Evolutionary conservation across 352 stramenopile genomes (phyloP), one percentile per base, ranked within the genome.

Genomic region (Phytophthora macrochlamydospora): DNA sequence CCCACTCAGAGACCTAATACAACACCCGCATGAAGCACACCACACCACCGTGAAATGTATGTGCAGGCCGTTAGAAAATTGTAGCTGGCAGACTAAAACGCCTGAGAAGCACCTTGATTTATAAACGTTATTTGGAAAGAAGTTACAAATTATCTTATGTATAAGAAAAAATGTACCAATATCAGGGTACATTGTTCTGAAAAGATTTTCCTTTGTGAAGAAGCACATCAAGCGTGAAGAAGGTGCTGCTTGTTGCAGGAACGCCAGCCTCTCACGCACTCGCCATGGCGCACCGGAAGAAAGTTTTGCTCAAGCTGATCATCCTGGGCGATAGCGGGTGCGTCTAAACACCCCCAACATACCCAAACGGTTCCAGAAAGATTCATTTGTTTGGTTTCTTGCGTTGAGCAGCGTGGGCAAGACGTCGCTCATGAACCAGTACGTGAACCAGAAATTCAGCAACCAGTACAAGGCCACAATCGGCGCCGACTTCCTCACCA

Each of bases 401-500:
- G 66, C 24, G 32, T 56, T 18, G 5, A 13, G 18, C 67, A 98
- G 97, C 45, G 97, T 99, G 32, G 97, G 98, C 57, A 99, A 99
- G 85, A 99, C 97, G 48, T 99, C 95, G 49, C 81, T 99, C 35
- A 99, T 99, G 97, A 99, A 99, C 81, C 96, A 99, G 74, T 99
- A 99, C 80, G 95, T 99, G 61, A 98, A 98, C 60, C 93, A 99
- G 66, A 98, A 97, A 76, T 99, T 99, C 79, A 97, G 91, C 35
- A 98, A 95, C 62, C 97, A 99, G 83, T 99, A 99, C 87, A 99
- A 99, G 73, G 97, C 97, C 24, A 99, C 98, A 4, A 99, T 99
- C 76, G 98, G 98, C 51, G 97, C 98, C 30, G 98, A 99, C 76
- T 99, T 99, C 73, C 83, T 99, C 48, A 98, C 95, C 12, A 99